Base-by-base conservation (phyloP, 208 protist genomes). In the Crithidia expoeki region DNA sequence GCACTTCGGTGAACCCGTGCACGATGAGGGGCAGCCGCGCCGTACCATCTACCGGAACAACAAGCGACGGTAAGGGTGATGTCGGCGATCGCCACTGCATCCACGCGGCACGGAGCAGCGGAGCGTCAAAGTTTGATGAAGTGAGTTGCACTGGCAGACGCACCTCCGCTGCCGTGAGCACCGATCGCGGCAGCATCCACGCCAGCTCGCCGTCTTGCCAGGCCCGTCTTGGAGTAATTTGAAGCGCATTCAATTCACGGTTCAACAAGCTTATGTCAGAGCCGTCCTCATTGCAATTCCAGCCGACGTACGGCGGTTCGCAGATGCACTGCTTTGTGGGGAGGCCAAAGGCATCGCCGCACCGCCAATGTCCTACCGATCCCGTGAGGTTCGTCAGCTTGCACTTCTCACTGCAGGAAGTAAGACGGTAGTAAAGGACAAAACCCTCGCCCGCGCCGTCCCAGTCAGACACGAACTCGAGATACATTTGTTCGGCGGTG, bases 401-500 rank as follows among this genome's bases (percentile, higher is more conserved):
- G 58, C 55, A 65, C 30, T 50, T 47, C 4, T 46, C 49, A 50
- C 50, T 55, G 76, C 59, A 68, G 2, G 63, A 53, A 19, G 74
- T 76, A 72, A 93, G 90, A n/a, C 50, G 68, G 64, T 93, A 93
- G 33, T 65, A 80, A 10, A 92, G 51, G 23, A 85, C 38, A 78
- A 95, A 93, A 7, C 87, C 85, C 11, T 70, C 38, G 1, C 52
- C 38, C 11, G 51, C 32, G 19, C 67, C 73, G 6, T 74, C 80
- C 84, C 85, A 92, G 68, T 83, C 76, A 2, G 86, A 91, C 14
- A 64, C 23, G 59, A 95, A 92, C 17, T 81, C 63, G 19, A 93
- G 49, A n/a, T 79, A 42, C 30, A 93, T 28, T 28, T 30, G 62
- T 28, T 65, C 61, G 4, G 62, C 63, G 2, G 56, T 63, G 12